Evolutionary conservation across 768 basidiomycete species (phyloP).

Genomic region (Ramaria sp.): DNA sequence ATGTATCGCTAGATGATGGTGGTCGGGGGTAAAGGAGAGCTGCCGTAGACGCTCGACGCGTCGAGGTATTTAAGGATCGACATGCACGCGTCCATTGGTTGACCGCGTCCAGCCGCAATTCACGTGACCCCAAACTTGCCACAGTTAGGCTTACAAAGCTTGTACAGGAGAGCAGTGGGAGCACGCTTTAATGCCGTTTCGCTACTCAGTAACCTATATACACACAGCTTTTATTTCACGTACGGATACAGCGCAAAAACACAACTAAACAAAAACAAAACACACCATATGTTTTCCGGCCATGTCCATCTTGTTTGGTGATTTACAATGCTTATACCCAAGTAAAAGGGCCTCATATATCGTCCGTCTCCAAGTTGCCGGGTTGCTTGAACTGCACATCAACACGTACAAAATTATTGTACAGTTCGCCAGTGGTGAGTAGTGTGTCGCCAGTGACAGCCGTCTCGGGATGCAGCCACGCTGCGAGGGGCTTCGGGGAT

Average conservation of each 20-base stretch:
- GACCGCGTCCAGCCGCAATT: neutral
- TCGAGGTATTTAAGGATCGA: no score
- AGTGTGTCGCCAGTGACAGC: constrained; percentile 45
- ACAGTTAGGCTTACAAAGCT: no score
- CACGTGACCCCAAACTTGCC: no score
- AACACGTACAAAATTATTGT: constrained; percentile 58
- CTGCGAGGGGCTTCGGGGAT: constrained; percentile 38
- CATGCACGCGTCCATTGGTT: neutral
- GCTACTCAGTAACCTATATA: no score
- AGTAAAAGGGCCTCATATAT: neutral
- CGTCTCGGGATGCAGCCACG: constrained; percentile 50
- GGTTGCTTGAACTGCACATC: constrained; percentile 31
- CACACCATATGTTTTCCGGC: neutral
- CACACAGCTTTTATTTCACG: no score
- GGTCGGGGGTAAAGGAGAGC: no score
- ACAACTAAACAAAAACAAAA: neutral
- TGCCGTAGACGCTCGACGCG: no score
- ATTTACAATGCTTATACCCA: neutral
- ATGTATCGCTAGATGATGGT: no score
- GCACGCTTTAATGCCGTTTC: no score
- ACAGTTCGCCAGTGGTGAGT: constrained; percentile 58
- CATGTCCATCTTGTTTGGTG: neutral
- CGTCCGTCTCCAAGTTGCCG: neutral
- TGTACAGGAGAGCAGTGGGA: no score
- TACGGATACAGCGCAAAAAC: neutral